Base-by-base conservation (phyloP, 768 basidiomycete species). In the Saitozyma podzolica region DNA sequence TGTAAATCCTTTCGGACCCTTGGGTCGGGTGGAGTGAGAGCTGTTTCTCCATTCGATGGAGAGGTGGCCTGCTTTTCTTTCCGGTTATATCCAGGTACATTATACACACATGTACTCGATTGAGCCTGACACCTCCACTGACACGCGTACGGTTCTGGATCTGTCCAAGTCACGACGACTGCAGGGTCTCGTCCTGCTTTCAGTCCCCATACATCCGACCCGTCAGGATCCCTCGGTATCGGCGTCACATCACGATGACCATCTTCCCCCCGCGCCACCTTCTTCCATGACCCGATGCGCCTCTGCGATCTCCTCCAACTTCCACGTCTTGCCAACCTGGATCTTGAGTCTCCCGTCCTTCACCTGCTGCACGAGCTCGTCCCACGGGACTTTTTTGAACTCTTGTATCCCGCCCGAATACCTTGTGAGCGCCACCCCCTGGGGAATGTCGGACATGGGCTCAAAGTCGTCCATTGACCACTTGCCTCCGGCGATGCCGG, bases 241-340 rank as follows among this genome's bases (percentile, higher is more conserved):
- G 29, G 29, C n/a, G 40, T 47, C 19, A 56, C 59, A 61, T 61
- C 16, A 61, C 9, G 9, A 61, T 17, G 11, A 61, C 59, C 19
- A 61, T 61, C 45, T 61, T 61, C 37, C 59, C 59, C 59, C 61
- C 8, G 54, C 61, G 10, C 37, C 40, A 6, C 61, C 54, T 20
- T 42, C 50, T n/a, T 62, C 61, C 61, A 62, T 56, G 13, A 62
- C 55, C 19, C 16, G n/a, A 56, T 56, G 54, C 42, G 59, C 59
- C 47, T 61, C 45, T n/a, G 37, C 59, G n/a, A 61, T 39, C 8
- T 61, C 40, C 16, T 43, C 53, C 40, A 61, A 49, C 9, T 37
- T 13, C 40, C 37, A 61, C n/a, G 45, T 49, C 53, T 54, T 61
- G 11, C 59, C 59, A 5, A 61, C 29, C 45, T 43, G 54, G 13